These are phyloP conservation scores for Rubia peregrina DNA, from an alignment of 305 asterid genomes.

Conservation along the genomic window DNA sequence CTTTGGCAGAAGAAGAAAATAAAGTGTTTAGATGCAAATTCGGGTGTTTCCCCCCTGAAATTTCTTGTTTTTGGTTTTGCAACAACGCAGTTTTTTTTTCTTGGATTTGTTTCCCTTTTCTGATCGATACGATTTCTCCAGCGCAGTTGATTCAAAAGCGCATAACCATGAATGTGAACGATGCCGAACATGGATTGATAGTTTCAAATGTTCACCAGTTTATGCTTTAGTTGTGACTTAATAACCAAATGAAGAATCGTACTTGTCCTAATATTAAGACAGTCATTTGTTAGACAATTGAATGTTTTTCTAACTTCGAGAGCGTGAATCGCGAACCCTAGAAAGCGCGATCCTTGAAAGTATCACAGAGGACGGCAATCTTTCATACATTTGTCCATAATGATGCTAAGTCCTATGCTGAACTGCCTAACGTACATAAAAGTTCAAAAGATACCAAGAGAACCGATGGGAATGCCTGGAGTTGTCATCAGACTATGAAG, in stretches of 20 bases:
- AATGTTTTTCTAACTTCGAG: too few species aligned
- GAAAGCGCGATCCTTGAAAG: neutral
- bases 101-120: neutral
- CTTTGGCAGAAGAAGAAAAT: conserved; percentile 33
- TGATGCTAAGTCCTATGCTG: neutral
- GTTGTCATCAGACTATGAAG: too few species aligned
- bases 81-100: neutral
- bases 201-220: too few species aligned
- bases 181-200: too few species aligned
- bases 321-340: too few species aligned
- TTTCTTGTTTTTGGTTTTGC: neutral
- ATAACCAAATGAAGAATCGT: too few species aligned
- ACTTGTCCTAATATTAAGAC: too few species aligned
- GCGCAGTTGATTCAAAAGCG: too few species aligned
- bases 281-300: too few species aligned
- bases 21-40: conserved; percentile 15
- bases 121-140: neutral
- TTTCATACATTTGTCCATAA: neutral
- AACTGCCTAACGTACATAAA: neutral
- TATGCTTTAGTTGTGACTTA: too few species aligned
- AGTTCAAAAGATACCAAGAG: neutral
- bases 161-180: too few species aligned
- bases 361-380: neutral
- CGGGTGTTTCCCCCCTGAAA: neutral
- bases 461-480: neutral